phyloP scores from a whole-genome alignment of 139 green algal species.

The Chlorokybus atmophyticus region DNA sequence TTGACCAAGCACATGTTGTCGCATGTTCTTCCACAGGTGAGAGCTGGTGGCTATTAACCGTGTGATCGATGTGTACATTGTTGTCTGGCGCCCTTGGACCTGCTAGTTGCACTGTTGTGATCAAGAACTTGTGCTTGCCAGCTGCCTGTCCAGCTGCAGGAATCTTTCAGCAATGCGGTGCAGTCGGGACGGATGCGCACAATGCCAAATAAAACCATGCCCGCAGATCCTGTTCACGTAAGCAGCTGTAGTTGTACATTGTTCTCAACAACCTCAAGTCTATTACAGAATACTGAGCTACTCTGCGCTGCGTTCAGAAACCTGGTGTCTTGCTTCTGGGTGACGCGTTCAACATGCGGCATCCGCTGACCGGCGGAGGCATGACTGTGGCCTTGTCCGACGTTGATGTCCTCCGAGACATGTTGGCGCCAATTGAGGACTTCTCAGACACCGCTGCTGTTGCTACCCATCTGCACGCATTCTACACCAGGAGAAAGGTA shows the following conservation, averaged over 20 bases:
- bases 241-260: no score
- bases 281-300: constrained; percentile 77
- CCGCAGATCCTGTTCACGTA: constrained; percentile 20
- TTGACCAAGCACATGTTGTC: constrained; percentile 49
- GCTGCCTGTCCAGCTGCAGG: constrained; percentile 47
- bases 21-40: constrained; percentile 47
- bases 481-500: constrained; percentile 42
- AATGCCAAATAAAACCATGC: constrained; percentile 86
- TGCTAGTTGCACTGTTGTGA: no score
- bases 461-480: constrained; percentile 50
- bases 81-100: no score
- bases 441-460: constrained; percentile 59
- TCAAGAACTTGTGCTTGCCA: not conserved
- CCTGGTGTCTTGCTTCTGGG: constrained; percentile 81
- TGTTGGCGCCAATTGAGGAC: constrained; percentile 50
- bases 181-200: constrained; percentile 42
- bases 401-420: constrained; percentile 60
- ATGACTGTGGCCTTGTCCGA: constrained; percentile 89
- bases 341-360: constrained; percentile 98
- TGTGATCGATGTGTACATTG: no score
- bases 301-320: constrained; percentile 13
- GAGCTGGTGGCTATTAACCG: no score
- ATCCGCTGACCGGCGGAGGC: constrained; percentile 66
- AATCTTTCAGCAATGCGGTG: constrained; percentile 54
- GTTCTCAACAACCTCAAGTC: no score